A percentile compares a stretch with the other conserved stretches of the same genome.
Evolutionary conservation across 306 rosid genomes (phyloP).

Genomic region (Mimosa bimucronata): DNA sequence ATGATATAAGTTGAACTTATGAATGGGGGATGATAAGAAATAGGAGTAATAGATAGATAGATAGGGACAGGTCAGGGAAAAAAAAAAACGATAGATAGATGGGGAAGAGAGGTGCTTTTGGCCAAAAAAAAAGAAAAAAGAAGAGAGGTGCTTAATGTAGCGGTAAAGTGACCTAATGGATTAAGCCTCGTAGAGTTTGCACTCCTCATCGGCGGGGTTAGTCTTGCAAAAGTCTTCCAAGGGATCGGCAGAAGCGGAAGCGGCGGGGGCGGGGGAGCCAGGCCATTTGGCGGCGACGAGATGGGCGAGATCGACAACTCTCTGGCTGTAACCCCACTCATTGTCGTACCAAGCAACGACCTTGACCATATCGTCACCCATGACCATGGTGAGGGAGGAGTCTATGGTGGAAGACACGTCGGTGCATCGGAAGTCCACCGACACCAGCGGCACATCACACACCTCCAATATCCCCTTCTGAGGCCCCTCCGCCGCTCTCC

Average conservation of each 20-base stretch:
- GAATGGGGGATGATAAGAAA: too few relatives aligned
- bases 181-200: slow-evolving; percentile 87
- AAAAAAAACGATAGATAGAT: too few relatives aligned
- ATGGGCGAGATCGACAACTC: slow-evolving; percentile 98
- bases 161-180: too few relatives aligned
- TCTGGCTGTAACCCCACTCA: slow-evolving; percentile 99
- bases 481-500: slow-evolving; percentile 89
- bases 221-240: slow-evolving; percentile 95
- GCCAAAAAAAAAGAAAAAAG: too few relatives aligned
- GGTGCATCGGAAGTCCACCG: slow-evolving; percentile 84
- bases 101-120: too few relatives aligned
- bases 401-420: slow-evolving; percentile 95
- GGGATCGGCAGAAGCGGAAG: slow-evolving; percentile 79
- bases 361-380: slow-evolving; percentile 99
- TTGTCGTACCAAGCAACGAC: slow-evolving; percentile 99
- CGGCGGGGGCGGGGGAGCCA: slow-evolving; percentile 46
- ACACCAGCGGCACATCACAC: slow-evolving; percentile 92
- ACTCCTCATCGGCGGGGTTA: slow-evolving; percentile 91
- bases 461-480: slow-evolving; percentile 87
- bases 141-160: too few relatives aligned
- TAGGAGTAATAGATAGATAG: too few relatives aligned
- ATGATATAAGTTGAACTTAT: too few relatives aligned
- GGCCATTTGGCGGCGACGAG: slow-evolving; percentile 91
- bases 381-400: slow-evolving; percentile 94
- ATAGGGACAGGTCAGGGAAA: too few relatives aligned